Base-by-base conservation (phyloP, 1,284 basidiomycete species). In the Cutaneotrichosporon sp. region DNA sequence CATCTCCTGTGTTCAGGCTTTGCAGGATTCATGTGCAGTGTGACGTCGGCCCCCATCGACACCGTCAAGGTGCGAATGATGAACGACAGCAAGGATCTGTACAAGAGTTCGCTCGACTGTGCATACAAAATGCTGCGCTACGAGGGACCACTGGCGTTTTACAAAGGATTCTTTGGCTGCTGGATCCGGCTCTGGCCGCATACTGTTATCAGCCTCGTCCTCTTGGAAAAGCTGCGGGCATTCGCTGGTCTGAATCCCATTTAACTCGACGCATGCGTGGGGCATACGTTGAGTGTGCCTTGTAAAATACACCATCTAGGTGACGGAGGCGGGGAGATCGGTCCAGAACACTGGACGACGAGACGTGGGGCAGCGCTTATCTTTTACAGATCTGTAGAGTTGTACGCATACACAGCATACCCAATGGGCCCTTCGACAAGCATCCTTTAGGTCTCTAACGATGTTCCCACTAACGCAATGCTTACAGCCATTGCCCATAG, bases 181-280 rank as follows among this genome's bases (percentile, higher is more conserved):
- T 59, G 57, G 57, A 59, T 53, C 21, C 47, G 57, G 17, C 45
- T 59, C 40, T 59, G 57, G 57, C 57, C 57, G 34, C 57, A 59
- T 26, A 59, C 57, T 4, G 57, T 59, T 33, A 59, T 59, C 36
- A 51, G 47, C 22, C 39, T 59, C 2, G 38, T 55, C 36, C 39
- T 59, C 30, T 55, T 59, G 30, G 57, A 59, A 41, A 42, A 51
- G 42, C 26, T 59, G 51, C 20, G 57, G 10, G 51, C 54, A 17
- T 21, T 50, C 3, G 46, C 45, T 15, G 57, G 57, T 4, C 42
- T 59, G 14, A 55, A 55, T 20, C 57, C 57, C 14, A 59, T 59
- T 45, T 59, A 55, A 46, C 4, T 20, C 18, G n/a, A n/a, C n/a
- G n/a, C n/a, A n/a, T n/a, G n/a, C n/a, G n/a, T n/a, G n/a, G n/a